Base-by-base conservation (phyloP, 495 filamentous ascomycete species). In the Elaphomyces granulatus region DNA sequence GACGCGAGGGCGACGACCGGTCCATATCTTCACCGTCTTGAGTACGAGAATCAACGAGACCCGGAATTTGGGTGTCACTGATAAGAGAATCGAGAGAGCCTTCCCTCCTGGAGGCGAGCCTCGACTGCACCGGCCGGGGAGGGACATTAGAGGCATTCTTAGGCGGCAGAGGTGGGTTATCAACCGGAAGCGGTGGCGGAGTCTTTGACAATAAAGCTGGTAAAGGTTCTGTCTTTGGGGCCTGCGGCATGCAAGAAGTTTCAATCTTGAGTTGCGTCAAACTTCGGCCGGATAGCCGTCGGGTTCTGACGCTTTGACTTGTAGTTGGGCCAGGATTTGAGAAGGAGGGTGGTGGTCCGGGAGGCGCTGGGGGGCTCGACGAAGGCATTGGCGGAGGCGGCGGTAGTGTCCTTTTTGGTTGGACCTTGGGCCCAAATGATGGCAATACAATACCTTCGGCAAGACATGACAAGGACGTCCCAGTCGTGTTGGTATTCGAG, bases 201-300 rank as follows among this genome's bases (percentile, higher is more conserved):
- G 36, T 50, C 32, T 37, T 46, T 2, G 42, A 45, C 2, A 39
- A 36, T 14, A 43, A 46, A 12, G 47, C 49, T 20, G 59, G 17
- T 8, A 61, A 54, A 12, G 64, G 52, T 28, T 72, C 68, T 19
- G 63, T 51, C 15, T 60, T 63, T 6, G 66, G 49, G 6, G 58
- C 51, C 21, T 58, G 53, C 15, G 61, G 60, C 20, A 59, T 56
- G 33, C 67, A 60, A 21, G 68, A 68, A 1, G 87, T 93, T 55
- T 96, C 85, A 28, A 98, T 95, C 60, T 84, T 95, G 44, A 98
- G 66, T 52, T 85, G 83, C 50, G 79, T 84, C 15, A 70, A 60
- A 42, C 78, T 75, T 46, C 83, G 75, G 2, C 81, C 81, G 7
- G 90, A 95, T 26, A 94, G 64, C 42, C 88, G 76, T 38, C 90